These are phyloP conservation scores for Hypoxylon sp. DNA, from an alignment of 2,329 filamentous ascomycete genomes.

Conservation along the genomic window DNA sequence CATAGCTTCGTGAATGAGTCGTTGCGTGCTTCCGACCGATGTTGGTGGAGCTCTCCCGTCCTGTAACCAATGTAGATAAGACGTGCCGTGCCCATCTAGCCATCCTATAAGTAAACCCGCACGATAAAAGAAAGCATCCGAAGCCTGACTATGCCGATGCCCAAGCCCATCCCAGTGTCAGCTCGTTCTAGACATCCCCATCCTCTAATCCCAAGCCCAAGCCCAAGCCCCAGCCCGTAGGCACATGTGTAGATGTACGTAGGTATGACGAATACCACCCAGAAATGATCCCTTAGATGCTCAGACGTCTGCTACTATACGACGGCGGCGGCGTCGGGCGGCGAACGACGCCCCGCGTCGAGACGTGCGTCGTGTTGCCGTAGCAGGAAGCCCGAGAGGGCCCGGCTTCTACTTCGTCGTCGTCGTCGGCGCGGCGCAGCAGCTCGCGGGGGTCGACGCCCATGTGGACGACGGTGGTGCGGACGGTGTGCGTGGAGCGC, in stretches of 20 bases:
- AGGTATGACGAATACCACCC: neutral
- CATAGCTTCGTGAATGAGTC: constrained; percentile 9
- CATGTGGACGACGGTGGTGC: constrained; percentile 27
- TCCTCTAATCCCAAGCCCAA: too few species aligned
- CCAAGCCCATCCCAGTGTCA: neutral
- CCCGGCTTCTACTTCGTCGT: neutral
- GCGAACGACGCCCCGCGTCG: constrained; percentile 12
- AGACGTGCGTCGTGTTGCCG: neutral
- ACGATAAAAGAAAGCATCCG: constrained; percentile 1
- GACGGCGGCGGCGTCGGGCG: constrained; percentile 36
- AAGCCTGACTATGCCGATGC: neutral
- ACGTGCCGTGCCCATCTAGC: too few species aligned
- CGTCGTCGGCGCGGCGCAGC: too few species aligned
- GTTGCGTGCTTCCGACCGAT: neutral
- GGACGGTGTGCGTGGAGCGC: constrained; percentile 19
- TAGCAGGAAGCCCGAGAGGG: constrained; percentile 14
- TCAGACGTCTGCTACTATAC: constrained; percentile 23
- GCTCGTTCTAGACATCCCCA: neutral
- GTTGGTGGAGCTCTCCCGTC: constrained; percentile 2
- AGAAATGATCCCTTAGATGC: constrained; percentile 16
- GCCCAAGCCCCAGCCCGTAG: too few species aligned
- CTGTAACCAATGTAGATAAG: too few species aligned
- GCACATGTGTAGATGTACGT: neutral
- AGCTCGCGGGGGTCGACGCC: constrained; percentile 17
- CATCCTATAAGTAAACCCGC: neutral